Evolutionary conservation across 192 early-diverging fungal genomes (phyloP), one percentile per base, ranked within the genome.

Genomic region (Pilaira anomala): DNA sequence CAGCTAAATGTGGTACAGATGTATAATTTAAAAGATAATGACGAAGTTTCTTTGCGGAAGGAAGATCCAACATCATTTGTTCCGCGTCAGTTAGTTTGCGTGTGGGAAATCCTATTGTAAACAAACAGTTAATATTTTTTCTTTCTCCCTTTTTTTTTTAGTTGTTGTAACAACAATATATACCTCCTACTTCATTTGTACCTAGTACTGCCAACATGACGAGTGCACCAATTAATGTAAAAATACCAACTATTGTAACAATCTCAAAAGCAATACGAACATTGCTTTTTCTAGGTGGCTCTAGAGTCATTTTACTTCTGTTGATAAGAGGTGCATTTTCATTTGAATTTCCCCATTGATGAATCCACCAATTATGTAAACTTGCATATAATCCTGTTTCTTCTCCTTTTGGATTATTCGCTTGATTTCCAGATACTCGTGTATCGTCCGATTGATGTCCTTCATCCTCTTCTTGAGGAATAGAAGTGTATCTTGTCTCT

Each of bases 1-100:
- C 87, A 9, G 83, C 87, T 6, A 83, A 58, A 54, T 86, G 85
- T 6, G 79, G 68, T 28, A 75, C 76, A 2, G 85, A 87, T 14
- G 85, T 72, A 48, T 86, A 86, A 60, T 80, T 75, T 16, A 72
- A 48, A 12, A 86, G 74, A 55, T 81, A 66, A 4, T 73, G 65
- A 13, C 73, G 77, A 52, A 84, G 60, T 18, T 45, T 66, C 7
- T 72, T 69, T 0, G 60, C 40, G 13, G 64, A 66, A 45, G 71
- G 66, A 2, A 56, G 18, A 26, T 57, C 39, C 3, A 73, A n/a
- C 26, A 73, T 55, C 30, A 69, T 63, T 45, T 51, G 48, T 22
- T 67, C 60, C 12, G 45, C 55, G 18, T 44, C 12, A n/a, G 36
- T 41, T 58, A 58, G 24, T 16, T 58, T 40, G 16, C 56, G 29